Conservation (phyloP, 1,139 yeast genomes). For the Saccharomyces hybrid region DNA sequence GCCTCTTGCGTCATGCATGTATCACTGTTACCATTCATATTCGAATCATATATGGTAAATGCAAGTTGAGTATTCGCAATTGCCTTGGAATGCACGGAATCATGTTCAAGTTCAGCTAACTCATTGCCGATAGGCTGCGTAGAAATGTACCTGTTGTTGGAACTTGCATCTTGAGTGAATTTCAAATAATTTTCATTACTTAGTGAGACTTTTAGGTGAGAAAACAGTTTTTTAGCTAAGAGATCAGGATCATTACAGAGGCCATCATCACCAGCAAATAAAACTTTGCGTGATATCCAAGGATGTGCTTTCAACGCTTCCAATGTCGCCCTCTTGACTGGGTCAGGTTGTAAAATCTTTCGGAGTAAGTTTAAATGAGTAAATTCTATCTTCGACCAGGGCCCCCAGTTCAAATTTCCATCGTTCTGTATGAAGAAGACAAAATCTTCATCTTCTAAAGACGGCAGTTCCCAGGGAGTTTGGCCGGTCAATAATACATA, state of each 20-base stretch:
- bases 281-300: slow-evolving; percentile 42
- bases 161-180: slow-evolving; percentile 23
- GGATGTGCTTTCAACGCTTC: slow-evolving; percentile 41
- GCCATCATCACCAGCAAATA: slow-evolving; percentile 39
- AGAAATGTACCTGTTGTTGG: slow-evolving; percentile 10
- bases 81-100: slow-evolving; percentile 8
- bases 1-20: slow-evolving; percentile 13
- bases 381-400: slow-evolving; percentile 47
- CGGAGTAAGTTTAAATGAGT: slow-evolving; percentile 44
- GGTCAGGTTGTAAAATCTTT: slow-evolving; percentile 43
- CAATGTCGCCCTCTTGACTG: slow-evolving; percentile 37
- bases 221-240: slow-evolving; percentile 38
- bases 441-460: slow-evolving; percentile 42
- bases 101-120: slow-evolving; percentile 22
- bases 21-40: neutral
- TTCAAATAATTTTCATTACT: slow-evolving; percentile 37
- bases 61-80: slow-evolving; percentile 16
- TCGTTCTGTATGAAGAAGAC: slow-evolving; percentile 36
- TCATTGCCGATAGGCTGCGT: slow-evolving; percentile 27
- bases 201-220: slow-evolving; percentile 42
- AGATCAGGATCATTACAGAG: slow-evolving; percentile 43
- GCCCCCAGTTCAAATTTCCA: slow-evolving; percentile 40
- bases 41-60: slow-evolving; percentile 11
- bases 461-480: slow-evolving; percentile 62
- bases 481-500: slow-evolving; percentile 55